phyloP scores from a whole-genome alignment of 441 rosid species.

The Pelargonium citronellum region DNA sequence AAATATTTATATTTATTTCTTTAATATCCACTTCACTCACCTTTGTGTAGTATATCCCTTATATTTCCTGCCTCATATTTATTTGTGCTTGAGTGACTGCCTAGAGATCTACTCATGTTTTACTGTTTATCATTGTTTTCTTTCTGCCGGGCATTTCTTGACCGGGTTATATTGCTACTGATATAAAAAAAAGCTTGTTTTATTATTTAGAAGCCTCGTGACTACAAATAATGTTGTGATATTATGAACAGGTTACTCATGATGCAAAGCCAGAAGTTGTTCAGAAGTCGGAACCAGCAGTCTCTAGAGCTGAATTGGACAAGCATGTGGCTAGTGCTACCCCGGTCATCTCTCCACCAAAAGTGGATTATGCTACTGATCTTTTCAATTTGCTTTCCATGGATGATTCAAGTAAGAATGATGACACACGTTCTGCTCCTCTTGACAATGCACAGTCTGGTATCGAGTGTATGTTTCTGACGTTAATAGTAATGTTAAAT shows the following conservation, averaged over 20 bases:
- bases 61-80: too few relatives aligned
- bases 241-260: constrained; percentile 29
- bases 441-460: constrained; percentile 18
- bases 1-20: too few relatives aligned
- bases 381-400: constrained; percentile 55
- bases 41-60: too few relatives aligned
- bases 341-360: constrained; percentile 25
- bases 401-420: constrained; percentile 39
- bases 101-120: too few relatives aligned
- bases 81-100: too few relatives aligned
- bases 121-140: too few relatives aligned
- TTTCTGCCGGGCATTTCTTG: too few relatives aligned
- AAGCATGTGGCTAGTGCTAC: constrained; percentile 23
- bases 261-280: constrained; percentile 25
- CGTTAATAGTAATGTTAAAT: background rate
- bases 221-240: background rate
- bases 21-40: too few relatives aligned
- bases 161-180: too few relatives aligned
- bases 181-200: background rate
- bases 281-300: constrained; percentile 29
- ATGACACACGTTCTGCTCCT: constrained; percentile 19
- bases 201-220: background rate
- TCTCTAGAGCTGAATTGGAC: constrained; percentile 22
- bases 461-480: constrained; percentile 28
- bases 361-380: constrained; percentile 60